phyloP scores from a whole-genome alignment of 75 land plant genomes.

The Cunninghamia lanceolata region DNA sequence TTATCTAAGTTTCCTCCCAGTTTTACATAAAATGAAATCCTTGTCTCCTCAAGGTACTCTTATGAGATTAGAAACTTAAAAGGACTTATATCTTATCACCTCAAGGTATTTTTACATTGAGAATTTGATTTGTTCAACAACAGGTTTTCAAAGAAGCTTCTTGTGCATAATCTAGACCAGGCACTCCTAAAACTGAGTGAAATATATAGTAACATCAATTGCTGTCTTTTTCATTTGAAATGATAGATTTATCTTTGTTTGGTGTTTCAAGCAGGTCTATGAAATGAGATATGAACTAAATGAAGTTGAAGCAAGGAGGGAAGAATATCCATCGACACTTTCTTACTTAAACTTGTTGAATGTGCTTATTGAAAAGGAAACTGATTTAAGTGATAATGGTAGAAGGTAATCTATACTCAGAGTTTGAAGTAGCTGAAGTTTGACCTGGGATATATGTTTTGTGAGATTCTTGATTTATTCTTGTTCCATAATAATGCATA shows the following conservation, averaged over 20 bases:
- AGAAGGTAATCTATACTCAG: slow-evolving; percentile 50
- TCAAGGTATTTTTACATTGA: background rate
- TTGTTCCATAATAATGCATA: background rate
- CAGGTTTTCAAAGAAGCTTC: background rate
- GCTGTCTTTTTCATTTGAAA: background rate
- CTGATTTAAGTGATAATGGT: slow-evolving; percentile 70
- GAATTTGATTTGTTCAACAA: background rate
- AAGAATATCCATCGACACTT: slow-evolving; percentile 93
- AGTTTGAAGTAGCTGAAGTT: background rate
- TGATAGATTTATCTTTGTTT: background rate
- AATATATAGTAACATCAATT: background rate
- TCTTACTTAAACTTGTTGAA: slow-evolving; percentile 88
- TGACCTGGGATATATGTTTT: background rate
- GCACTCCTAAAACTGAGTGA: background rate
- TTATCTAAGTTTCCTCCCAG: background rate
- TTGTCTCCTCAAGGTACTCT: background rate
- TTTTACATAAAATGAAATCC: background rate
- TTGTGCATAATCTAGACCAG: background rate
- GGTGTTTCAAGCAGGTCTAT: slow-evolving; percentile 57
- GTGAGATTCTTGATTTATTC: background rate
- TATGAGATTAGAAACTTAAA: background rate
- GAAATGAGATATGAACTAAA: slow-evolving; percentile 95
- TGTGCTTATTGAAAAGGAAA: slow-evolving; percentile 74
- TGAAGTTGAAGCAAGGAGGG: slow-evolving; percentile 90
- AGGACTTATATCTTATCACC: background rate